Evolutionary conservation across 805 yeast species (phyloP).

Genomic region (Cyberlindnera bimundalis): DNA sequence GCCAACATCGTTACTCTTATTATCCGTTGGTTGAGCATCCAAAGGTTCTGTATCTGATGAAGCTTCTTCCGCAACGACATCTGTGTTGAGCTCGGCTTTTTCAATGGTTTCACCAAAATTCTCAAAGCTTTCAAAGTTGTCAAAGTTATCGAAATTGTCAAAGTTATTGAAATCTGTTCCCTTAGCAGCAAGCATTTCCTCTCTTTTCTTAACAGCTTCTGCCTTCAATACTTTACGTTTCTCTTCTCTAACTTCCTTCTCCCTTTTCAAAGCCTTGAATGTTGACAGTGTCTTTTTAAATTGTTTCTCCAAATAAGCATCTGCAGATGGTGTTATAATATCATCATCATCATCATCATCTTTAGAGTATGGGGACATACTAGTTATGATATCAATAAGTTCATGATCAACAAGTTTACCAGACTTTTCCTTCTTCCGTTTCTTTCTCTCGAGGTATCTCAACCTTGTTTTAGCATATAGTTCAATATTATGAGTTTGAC

Average conservation of each 20-base stretch:
- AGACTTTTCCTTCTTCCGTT: slow-evolving; percentile 1
- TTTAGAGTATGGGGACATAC: slow-evolving; percentile 15
- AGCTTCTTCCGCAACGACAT: no score
- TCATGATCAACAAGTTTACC: neutral
- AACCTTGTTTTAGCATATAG: slow-evolving; percentile 52
- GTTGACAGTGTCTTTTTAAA: slow-evolving; percentile 30
- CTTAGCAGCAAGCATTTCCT: slow-evolving; percentile 6
- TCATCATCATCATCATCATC: slow-evolving; percentile 5
- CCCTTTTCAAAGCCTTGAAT: slow-evolving; percentile 32
- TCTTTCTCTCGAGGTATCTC: slow-evolving; percentile 28
- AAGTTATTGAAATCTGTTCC: slow-evolving; percentile 12
- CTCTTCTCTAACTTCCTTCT: slow-evolving; percentile 30
- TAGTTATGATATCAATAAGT: slow-evolving; percentile 5
- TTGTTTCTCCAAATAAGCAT: slow-evolving; percentile 31
- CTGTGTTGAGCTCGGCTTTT: no score
- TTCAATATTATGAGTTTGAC: slow-evolving; percentile 46
- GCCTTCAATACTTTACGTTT: slow-evolving; percentile 19
- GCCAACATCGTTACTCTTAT: no score
- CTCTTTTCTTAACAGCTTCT: slow-evolving; percentile 13
- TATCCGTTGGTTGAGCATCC: no score
- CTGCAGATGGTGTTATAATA: slow-evolving; percentile 12
- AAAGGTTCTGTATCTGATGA: no score
- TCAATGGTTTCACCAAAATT: slow-evolving; percentile 28
- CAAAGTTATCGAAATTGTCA: slow-evolving; percentile 21
- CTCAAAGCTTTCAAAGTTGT: slow-evolving; percentile 31